These are phyloP conservation scores for Backusella circina DNA, from an alignment of 192 early-diverging fungal genomes.

Conservation along the genomic window DNA sequence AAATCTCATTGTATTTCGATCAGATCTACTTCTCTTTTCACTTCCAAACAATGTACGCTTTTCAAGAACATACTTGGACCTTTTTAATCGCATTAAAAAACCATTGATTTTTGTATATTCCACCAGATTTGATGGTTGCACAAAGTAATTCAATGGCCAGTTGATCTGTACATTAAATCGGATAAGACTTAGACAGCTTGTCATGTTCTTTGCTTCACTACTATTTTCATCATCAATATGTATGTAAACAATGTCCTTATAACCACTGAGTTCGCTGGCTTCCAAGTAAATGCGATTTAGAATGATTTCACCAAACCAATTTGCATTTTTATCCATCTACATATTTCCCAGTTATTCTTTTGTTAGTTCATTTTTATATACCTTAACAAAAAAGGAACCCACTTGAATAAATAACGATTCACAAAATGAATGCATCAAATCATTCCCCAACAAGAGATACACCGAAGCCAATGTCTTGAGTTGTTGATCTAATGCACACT, in stretches of 20 bases:
- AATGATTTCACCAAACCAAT: conserved; percentile 34
- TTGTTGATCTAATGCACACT: conserved; percentile 24
- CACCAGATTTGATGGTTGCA: conserved; percentile 7
- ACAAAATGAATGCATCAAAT: conserved; percentile 36
- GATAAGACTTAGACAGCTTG: background rate
- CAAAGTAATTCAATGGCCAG: conserved; percentile 37
- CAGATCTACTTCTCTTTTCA: background rate
- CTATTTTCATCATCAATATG: conserved; percentile 7
- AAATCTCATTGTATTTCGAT: conserved; percentile 25
- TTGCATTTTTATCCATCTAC: conserved; percentile 35
- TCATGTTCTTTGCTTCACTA: background rate
- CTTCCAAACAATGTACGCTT: conserved; percentile 25
- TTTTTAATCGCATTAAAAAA: conserved; percentile 33
- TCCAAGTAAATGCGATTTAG: conserved; percentile 30
- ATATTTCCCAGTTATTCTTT: background rate
- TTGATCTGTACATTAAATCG: conserved; percentile 10
- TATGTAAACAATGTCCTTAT: conserved; percentile 20
- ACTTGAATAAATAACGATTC: conserved; percentile 30
- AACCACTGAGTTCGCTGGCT: conserved; percentile 9
- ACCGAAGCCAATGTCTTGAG: conserved; percentile 27
- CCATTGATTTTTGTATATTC: conserved; percentile 27
- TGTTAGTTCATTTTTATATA: background rate
- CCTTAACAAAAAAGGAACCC: background rate
- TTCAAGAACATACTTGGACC: conserved; percentile 38
- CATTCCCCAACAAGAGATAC: conserved; percentile 38